Percentiles rank a stretch among this genome's conserved stretches.
Conservation (phyloP, 2,329 filamentous ascomycete genomes). For the Aspergillus pseudoterreus region DNA sequence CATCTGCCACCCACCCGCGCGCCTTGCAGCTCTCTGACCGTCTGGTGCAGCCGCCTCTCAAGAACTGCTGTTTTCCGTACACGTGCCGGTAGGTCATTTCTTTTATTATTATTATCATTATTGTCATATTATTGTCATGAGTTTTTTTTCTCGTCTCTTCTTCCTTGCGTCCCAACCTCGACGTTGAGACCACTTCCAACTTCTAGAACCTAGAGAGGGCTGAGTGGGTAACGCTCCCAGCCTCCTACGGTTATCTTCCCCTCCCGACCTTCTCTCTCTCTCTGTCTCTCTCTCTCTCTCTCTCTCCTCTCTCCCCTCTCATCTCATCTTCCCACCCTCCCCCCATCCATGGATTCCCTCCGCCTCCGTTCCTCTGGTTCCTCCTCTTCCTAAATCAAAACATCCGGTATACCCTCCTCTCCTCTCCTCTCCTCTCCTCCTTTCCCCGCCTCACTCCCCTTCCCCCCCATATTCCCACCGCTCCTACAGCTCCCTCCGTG, state of each 20-base stretch:
- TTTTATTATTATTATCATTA: conserved; percentile 11
- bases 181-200: no score
- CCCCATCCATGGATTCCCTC: not conserved
- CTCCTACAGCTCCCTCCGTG: no score
- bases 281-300: not conserved
- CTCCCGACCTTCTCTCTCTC: not conserved
- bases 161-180: not conserved
- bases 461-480: not conserved
- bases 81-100: conserved; percentile 19
- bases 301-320: not conserved
- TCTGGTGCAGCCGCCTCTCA: conserved; percentile 17
- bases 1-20: no score
- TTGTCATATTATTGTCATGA: not conserved
- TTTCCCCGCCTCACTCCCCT: not conserved
- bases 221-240: not conserved
- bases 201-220: no score
- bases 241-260: conserved; percentile 1
- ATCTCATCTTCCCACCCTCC: not conserved
- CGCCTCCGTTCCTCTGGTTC: no score
- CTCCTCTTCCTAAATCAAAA: not conserved
- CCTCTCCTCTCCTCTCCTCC: not conserved
- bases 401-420: not conserved
- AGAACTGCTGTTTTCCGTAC: conserved; percentile 12
- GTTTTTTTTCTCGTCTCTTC: no score
- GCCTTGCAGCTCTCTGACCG: conserved; percentile 20